A percentile compares a stretch with the other conserved stretches of the same genome.
Conservation (phyloP, 768 basidiomycete genomes). For the Chalciporus piperatus region DNA sequence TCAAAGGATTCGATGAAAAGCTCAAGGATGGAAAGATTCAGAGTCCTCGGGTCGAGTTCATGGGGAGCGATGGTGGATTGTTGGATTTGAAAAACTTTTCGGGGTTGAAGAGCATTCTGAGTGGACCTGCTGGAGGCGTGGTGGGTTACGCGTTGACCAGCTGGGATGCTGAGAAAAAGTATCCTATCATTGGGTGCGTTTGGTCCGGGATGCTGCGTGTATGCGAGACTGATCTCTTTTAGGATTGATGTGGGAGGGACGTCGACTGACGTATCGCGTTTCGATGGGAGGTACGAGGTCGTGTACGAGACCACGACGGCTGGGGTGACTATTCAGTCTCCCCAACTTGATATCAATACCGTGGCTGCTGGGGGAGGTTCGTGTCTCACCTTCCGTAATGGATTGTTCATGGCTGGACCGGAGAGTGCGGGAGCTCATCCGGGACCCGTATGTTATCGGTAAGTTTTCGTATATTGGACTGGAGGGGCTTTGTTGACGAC, state of each 20-base stretch:
- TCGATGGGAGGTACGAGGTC: constrained; percentile 85
- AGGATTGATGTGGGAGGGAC: constrained; percentile 95
- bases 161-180: constrained; percentile 70
- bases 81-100: constrained; percentile 82
- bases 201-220: too few species aligned
- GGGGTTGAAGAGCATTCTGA: constrained; percentile 89
- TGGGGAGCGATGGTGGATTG: constrained; percentile 91
- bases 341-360: constrained; percentile 93
- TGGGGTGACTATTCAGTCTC: constrained; percentile 87
- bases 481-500: neutral
- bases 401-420: constrained; percentile 87
- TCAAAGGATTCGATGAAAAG: constrained; percentile 78
- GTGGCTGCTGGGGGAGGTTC: constrained; percentile 96
- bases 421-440: constrained; percentile 93
- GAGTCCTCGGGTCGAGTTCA: constrained; percentile 85
- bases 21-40: constrained; percentile 56
- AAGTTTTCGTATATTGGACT: constrained; percentile 12
- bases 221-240: neutral
- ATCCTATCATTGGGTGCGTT: constrained; percentile 84
- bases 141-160: constrained; percentile 90
- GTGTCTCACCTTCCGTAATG: constrained; percentile 84
- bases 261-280: constrained; percentile 92
- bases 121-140: constrained; percentile 93
- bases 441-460: constrained; percentile 90
- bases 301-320: constrained; percentile 97